Conservation (phyloP, 2,329 filamentous ascomycete species). For the Claviceps paspali region DNA sequence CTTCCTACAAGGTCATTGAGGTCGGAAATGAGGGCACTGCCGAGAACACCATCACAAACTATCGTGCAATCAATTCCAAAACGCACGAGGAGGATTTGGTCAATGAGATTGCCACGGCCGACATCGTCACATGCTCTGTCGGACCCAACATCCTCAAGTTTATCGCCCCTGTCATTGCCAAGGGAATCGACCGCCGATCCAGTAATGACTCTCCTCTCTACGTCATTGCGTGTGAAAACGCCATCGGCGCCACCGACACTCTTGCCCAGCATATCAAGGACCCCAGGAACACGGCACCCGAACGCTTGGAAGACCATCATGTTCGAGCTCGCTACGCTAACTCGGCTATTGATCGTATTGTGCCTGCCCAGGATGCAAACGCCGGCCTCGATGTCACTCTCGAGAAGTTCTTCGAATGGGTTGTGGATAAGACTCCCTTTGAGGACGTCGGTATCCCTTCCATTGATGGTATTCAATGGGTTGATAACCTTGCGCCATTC, state of each 20-base stretch:
- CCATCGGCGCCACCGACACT: conserved; percentile 84
- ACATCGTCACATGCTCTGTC: conserved; percentile 91
- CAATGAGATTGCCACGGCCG: conserved; percentile 71
- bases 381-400: conserved; percentile 83
- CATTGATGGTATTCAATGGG: conserved; percentile 85
- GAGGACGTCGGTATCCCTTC: conserved; percentile 46
- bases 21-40: conserved; percentile 72
- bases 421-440: conserved; percentile 80
- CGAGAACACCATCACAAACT: conserved; percentile 78
- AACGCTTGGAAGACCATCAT: conserved; percentile 52
- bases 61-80: conserved; percentile 92
- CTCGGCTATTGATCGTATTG: conserved; percentile 95
- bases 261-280: conserved; percentile 69
- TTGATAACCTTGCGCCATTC: conserved; percentile 79
- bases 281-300: conserved; percentile 52
- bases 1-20: conserved; percentile 83
- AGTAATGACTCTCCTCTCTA: conserved; percentile 51
- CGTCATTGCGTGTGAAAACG: conserved; percentile 96
- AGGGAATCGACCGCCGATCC: conserved; percentile 73
- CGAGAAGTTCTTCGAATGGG: conserved; percentile 99
- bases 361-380: conserved; percentile 71
- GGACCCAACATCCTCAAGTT: conserved; percentile 93
- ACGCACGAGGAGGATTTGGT: conserved; percentile 68
- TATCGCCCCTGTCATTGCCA: conserved; percentile 88
- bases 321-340: conserved; percentile 82